phyloP scores from a whole-genome alignment of 371 early-diverging fungal genomes.

The Mucor lusitanicus region DNA sequence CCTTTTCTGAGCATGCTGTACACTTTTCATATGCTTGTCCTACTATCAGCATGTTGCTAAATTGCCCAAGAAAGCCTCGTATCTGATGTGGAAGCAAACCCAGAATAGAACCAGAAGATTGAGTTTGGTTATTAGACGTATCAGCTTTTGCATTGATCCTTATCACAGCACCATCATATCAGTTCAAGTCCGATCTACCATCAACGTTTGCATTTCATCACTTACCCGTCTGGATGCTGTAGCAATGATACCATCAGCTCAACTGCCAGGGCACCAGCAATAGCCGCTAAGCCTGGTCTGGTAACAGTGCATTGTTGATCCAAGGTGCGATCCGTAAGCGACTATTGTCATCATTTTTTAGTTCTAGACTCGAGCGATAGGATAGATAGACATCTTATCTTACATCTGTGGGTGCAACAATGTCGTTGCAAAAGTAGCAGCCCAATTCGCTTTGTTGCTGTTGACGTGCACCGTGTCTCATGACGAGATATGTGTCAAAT shows the following conservation, averaged over 20 bases:
- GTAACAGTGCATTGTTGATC: conserved; percentile 99
- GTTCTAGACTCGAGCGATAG: not conserved
- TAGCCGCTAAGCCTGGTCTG: conserved; percentile 89
- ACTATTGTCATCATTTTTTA: conserved; percentile 52
- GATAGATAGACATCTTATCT: conserved; percentile 21
- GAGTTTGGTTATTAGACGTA: conserved; percentile 13
- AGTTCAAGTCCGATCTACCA: not conserved
- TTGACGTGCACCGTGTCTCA: conserved; percentile 85
- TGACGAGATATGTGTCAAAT: conserved; percentile 95
- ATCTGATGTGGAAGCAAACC: conserved; percentile 92
- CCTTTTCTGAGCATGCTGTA: conserved; percentile 85
- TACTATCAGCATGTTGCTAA: conserved; percentile 80
- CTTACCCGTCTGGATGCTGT: conserved; percentile 82
- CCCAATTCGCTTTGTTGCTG: conserved; percentile 53
- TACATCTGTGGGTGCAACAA: conserved; percentile 92
- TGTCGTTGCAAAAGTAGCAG: conserved; percentile 97
- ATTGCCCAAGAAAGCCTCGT: conserved; percentile 86
- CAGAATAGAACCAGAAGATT: conserved; percentile 38
- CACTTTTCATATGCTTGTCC: conserved; percentile 88
- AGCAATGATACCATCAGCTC: conserved; percentile 88
- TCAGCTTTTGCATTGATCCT: conserved; percentile 45
- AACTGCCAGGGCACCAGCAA: conserved; percentile 85
- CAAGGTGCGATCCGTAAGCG: conserved; percentile 89
- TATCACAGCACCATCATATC: not conserved
- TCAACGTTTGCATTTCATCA: not conserved